Evolutionary conservation across 2,329 filamentous ascomycete genomes (phyloP).

Genomic region (Fusarium nematophilum): DNA sequence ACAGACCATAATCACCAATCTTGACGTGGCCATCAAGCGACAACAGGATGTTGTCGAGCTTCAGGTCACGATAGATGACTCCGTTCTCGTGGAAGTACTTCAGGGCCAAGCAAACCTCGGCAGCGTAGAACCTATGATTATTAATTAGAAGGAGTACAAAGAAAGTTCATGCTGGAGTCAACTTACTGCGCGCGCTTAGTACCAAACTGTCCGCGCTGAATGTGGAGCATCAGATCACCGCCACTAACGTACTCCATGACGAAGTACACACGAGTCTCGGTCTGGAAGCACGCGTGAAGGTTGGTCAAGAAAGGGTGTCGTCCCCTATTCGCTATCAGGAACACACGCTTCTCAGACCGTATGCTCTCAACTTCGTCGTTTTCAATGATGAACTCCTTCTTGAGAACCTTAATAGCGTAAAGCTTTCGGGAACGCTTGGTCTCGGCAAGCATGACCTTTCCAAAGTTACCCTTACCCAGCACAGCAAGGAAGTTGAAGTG

Average conservation of each 20-base stretch:
- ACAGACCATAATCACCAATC: constrained; percentile 97
- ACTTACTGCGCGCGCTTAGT: constrained; percentile 94
- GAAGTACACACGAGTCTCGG: constrained; percentile 97
- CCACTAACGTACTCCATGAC: constrained; percentile 99
- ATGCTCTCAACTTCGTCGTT: constrained; percentile 99
- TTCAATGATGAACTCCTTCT: constrained; percentile 99
- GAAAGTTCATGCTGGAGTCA: neutral
- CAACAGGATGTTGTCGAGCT: constrained; percentile 91
- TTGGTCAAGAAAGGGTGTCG: constrained; percentile 95
- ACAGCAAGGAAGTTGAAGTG: constrained; percentile 99
- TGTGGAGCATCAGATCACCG: constrained; percentile 98
- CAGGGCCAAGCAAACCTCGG: constrained; percentile 94
- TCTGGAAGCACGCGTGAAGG: constrained; percentile 98
- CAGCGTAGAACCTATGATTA: constrained; percentile 85
- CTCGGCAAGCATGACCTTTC: constrained; percentile 99
- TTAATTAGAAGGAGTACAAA: constrained; percentile 29
- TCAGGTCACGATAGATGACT: constrained; percentile 97
- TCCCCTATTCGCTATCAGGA: constrained; percentile 96
- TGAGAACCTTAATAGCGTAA: constrained; percentile 98
- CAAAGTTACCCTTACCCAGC: constrained; percentile 98
- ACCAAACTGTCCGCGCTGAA: constrained; percentile 95
- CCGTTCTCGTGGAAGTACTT: constrained; percentile 99
- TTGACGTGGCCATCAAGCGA: constrained; percentile 98
- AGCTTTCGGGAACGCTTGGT: constrained; percentile 92
- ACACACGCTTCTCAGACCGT: constrained; percentile 96